These are phyloP conservation scores for Bothriochloa decipiens DNA, from an alignment of 176 grass and related monocot species.

Conservation along the genomic window DNA sequence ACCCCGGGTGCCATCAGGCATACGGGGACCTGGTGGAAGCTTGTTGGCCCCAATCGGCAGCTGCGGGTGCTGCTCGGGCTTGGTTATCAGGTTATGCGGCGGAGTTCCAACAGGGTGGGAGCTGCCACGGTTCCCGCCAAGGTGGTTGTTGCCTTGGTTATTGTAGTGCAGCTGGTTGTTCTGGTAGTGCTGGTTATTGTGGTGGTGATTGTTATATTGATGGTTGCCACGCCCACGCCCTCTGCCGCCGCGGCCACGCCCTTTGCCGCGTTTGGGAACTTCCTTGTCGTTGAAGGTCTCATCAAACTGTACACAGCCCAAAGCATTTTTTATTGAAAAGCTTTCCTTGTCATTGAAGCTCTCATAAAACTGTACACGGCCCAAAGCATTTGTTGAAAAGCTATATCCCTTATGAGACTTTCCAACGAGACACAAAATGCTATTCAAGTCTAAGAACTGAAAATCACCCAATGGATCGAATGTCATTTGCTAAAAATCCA, in stretches of 20 bases:
- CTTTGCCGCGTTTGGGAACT: constrained; percentile 53
- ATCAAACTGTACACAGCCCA: constrained; percentile 54
- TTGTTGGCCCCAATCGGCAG: constrained; percentile 54
- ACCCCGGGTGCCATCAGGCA: constrained; percentile 92
- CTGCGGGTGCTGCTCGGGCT: constrained; percentile 42
- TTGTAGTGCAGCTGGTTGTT: constrained; percentile 44
- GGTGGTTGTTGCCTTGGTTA: constrained; percentile 49
- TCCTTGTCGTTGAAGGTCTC: constrained; percentile 60
- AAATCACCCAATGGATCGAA: background rate
- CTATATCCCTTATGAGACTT: background rate
- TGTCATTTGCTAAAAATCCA: background rate
- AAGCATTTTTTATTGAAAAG: background rate
- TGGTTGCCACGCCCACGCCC: constrained; percentile 55
- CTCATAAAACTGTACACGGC: constrained; percentile 61
- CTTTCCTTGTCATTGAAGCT: constrained; percentile 47
- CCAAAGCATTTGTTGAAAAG: background rate
- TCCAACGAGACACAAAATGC: background rate
- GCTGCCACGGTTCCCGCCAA: constrained; percentile 46
- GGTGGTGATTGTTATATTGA: constrained; percentile 43
- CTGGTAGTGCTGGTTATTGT: constrained; percentile 31
- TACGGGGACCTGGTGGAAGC: constrained; percentile 77
- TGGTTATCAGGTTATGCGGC: constrained; percentile 41
- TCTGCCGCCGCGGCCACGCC: constrained; percentile 43
- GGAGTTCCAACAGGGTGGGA: constrained; percentile 56
- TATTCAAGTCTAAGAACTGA: background rate